Base-by-base conservation (phyloP, 2,329 filamentous ascomycete species). In the Ceratocystis colombiana region DNA sequence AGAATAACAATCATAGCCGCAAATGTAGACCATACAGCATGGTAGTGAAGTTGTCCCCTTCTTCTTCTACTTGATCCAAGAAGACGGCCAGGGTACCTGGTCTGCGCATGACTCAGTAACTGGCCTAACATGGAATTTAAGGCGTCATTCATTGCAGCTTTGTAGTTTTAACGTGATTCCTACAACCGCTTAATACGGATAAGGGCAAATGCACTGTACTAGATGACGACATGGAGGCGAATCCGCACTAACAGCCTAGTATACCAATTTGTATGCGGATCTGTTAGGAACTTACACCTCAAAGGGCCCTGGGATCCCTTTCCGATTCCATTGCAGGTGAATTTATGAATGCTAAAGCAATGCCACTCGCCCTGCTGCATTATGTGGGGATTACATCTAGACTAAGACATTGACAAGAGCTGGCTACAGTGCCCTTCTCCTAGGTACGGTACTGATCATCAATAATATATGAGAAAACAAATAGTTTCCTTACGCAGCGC, bases 261-360 rank as follows among this genome's bases (percentile, higher is more conserved):
- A 57, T 57, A 5, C 1, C 3, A 25, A 28, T 57, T 33, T 57
- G 10, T 25, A 30, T 57, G 28, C 20, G 17, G 12, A 28, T n/a
- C 22, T 57, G 53, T 57, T 57, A 57, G 53, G 8, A 28, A 57
- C 28, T 57, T 33, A 57, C 53, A 57, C 53, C 22, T n/a, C n/a
- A 41, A 41, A 15, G 10, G 12, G 10, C 37, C 0, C 37, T 41
- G 37, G 37, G 10, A 41, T 41, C 37, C 37, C 37, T 41, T 15
- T 41, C 37, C 37, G 37, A 50, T 10, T 48, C 46, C 17, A 48
- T n/a, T 8, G 48, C 48, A 50, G 48, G n/a, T 50, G n/a, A 50
- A 12, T 50, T 41, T 48, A 17, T n/a, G 46, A 48, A 48, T 20
- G 46, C 20, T 7, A 22, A 22, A 50, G 20, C n/a, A 22, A 50